Conservation (phyloP, 164 flowering plant species). For the Magnolia changhungtana region DNA sequence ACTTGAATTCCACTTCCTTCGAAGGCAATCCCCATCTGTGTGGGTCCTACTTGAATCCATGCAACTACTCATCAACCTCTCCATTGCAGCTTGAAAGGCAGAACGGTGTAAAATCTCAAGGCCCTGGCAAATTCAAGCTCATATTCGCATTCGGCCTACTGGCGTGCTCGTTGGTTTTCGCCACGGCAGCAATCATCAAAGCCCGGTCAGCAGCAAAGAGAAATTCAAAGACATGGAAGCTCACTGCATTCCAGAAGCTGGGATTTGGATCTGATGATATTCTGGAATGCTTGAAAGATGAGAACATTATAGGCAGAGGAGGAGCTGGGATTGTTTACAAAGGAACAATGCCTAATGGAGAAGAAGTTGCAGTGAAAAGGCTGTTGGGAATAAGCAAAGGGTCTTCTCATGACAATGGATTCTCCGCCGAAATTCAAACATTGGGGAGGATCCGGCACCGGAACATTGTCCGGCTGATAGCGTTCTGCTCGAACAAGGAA, state of each 20-base stretch:
- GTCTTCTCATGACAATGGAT: constrained; percentile 63
- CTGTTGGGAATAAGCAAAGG: constrained; percentile 50
- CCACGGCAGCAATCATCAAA: constrained; percentile 43
- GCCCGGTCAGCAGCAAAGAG: constrained; percentile 28
- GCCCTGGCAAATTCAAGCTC: constrained; percentile 51
- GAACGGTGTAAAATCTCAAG: constrained; percentile 18
- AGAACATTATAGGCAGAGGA: constrained; percentile 68
- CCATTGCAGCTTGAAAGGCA: constrained; percentile 18
- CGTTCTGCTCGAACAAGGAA: constrained; percentile 57
- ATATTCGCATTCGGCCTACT: constrained; percentile 51
- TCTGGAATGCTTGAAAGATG: constrained; percentile 58
- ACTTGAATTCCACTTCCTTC: constrained; percentile 60
- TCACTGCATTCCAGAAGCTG: constrained; percentile 62
- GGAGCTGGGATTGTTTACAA: constrained; percentile 74
- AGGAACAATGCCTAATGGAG: constrained; percentile 59
- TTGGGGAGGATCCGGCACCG: constrained; percentile 66
- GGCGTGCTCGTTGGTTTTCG: constrained; percentile 47
- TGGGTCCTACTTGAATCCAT: constrained; percentile 37
- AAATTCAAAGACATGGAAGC: constrained; percentile 52
- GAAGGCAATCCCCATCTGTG: constrained; percentile 60
- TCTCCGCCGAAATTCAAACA: constrained; percentile 62
- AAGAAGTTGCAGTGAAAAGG: constrained; percentile 63
- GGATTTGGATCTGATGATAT: constrained; percentile 52
- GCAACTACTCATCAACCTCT: constrained; percentile 31
- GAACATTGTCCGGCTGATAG: constrained; percentile 59